A percentile compares a stretch with the other conserved stretches of the same genome.
Evolutionary conservation across 2,329 filamentous ascomycete genomes (phyloP).

Genomic region (Colletotrichum godetiae): DNA sequence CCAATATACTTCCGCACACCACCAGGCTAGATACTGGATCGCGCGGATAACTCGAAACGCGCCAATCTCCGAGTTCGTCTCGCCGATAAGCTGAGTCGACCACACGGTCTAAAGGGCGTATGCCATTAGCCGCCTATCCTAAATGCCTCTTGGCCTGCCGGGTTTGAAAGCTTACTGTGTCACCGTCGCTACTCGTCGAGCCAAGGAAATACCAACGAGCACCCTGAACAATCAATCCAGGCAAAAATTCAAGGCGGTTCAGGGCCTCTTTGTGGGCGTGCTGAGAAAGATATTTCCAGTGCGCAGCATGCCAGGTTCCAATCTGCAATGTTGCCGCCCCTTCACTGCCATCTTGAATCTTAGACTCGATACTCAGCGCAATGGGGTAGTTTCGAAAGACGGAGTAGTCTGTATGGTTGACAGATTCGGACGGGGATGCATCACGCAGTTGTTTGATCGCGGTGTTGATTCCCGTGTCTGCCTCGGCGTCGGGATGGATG

Average conservation of each 20-base stretch:
- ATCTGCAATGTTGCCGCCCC: conserved; percentile 36
- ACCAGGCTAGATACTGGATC: background rate
- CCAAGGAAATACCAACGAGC: too few species aligned
- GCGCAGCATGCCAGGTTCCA: conserved; percentile 39
- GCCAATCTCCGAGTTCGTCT: background rate
- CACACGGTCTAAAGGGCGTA: background rate
- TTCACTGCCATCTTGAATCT: conserved; percentile 34
- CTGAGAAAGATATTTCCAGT: too few species aligned
- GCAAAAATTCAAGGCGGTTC: too few species aligned
- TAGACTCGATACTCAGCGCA: conserved; percentile 38
- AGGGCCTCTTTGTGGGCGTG: too few species aligned
- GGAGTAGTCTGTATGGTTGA: conserved; percentile 38
- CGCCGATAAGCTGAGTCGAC: background rate
- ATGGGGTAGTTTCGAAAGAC: conserved; percentile 32
- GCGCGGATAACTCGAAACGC: background rate
- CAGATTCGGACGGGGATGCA: background rate
- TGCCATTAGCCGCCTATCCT: too few species aligned
- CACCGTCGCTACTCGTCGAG: too few species aligned
- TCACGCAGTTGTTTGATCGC: background rate
- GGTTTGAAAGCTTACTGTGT: too few species aligned
- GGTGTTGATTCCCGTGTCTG: background rate
- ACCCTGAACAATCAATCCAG: too few species aligned
- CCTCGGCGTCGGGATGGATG: background rate
- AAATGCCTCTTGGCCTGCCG: too few species aligned
- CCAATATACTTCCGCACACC: background rate